phyloP scores from a whole-genome alignment of 1,139 yeast species.

The Hansenula lynferdii region DNA sequence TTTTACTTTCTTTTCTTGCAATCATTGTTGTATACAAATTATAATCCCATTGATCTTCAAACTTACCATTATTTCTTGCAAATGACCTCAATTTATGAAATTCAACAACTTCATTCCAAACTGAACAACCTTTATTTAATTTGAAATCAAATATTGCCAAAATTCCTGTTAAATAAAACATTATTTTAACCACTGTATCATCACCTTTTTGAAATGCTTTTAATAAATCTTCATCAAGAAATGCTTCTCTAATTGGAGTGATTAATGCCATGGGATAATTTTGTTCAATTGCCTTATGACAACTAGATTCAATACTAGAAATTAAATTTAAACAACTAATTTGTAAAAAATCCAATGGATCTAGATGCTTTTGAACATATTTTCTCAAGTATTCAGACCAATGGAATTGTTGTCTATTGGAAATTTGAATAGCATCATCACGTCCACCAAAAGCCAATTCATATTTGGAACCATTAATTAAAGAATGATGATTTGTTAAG shows the following conservation, averaged over 20 bases:
- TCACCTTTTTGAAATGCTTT: constrained; percentile 10
- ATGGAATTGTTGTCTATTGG: neutral
- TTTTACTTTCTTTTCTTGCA: neutral
- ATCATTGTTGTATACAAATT: constrained; percentile 7
- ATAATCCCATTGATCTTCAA: constrained; percentile 16
- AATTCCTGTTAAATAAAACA: constrained; percentile 16
- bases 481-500: neutral
- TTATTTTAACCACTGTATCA: constrained; percentile 16
- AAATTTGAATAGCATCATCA: neutral
- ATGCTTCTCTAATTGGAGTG: constrained; percentile 8
- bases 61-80: constrained; percentile 6
- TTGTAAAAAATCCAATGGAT: constrained; percentile 1
- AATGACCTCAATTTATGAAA: constrained; percentile 12
- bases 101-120: constrained; percentile 23
- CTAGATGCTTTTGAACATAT: constrained; percentile 3
- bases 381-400: constrained; percentile 5
- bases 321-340: constrained; percentile 5
- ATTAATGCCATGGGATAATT: constrained; percentile 18
- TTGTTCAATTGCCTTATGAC: constrained; percentile 6
- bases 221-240: constrained; percentile 7
- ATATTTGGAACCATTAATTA: constrained; percentile 6
- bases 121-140: constrained; percentile 10
- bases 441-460: constrained; percentile 10
- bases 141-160: constrained; percentile 19
- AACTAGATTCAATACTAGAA: constrained; percentile 4